Conservation (phyloP, 371 early-diverging fungal species). For the Haplosporangium sp. region DNA sequence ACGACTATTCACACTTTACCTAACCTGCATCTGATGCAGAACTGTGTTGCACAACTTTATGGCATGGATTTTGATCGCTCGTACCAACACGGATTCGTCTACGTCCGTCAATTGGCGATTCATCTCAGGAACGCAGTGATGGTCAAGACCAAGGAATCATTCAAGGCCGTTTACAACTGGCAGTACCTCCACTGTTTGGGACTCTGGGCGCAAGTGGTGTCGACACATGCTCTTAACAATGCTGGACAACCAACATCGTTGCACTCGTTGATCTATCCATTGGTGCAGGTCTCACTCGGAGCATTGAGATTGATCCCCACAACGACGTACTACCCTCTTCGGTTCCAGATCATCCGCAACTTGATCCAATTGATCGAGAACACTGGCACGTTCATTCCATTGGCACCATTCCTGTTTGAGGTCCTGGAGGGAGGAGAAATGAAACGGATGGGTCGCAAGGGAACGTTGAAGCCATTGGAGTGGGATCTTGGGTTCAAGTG, state of each 20-base stretch:
- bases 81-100: conserved; percentile 93
- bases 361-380: conserved; percentile 76
- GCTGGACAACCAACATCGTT: conserved; percentile 71
- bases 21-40: conserved; percentile 88
- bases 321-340: conserved; percentile 89
- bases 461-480: conserved; percentile 83
- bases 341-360: conserved; percentile 83
- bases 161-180: conserved; percentile 93
- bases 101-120: conserved; percentile 92
- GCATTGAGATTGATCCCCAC: conserved; percentile 86
- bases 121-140: conserved; percentile 87
- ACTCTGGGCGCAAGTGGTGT: conserved; percentile 88
- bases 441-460: conserved; percentile 69
- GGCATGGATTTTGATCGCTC: conserved; percentile 79
- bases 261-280: conserved; percentile 87
- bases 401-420: conserved; percentile 85
- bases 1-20: conserved; percentile 85
- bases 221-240: conserved; percentile 57
- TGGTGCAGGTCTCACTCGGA: conserved; percentile 90
- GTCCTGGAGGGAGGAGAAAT: conserved; percentile 69
- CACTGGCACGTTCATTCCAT: conserved; percentile 86
- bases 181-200: conserved; percentile 91
- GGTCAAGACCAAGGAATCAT: conserved; percentile 83
- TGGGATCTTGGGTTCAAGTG: conserved; percentile 80
- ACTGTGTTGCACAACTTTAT: conserved; percentile 88